Conservation (phyloP, 257 asterid genomes). For the Solanum virginianum region DNA sequence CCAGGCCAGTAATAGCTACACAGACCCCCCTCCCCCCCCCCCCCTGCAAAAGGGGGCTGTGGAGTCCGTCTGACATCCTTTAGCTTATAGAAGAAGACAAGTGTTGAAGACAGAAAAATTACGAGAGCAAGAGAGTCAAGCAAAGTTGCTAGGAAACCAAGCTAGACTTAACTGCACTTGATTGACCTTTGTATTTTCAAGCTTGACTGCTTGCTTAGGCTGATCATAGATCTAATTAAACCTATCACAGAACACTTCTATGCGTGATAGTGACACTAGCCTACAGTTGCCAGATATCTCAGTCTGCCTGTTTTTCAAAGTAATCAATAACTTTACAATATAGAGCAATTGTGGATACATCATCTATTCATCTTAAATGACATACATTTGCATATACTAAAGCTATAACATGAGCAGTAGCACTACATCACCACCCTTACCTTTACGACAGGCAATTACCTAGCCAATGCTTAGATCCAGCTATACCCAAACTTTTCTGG, state of each 20-base stretch:
- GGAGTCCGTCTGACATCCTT: neutral
- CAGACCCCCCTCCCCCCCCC: too few species aligned
- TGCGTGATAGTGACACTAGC: neutral
- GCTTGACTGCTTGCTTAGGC: neutral
- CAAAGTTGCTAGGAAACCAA: neutral
- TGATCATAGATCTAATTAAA: neutral
- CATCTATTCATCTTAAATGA: neutral
- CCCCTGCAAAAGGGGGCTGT: neutral
- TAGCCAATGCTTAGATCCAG: neutral
- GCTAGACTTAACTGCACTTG: neutral
- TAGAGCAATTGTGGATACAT: neutral
- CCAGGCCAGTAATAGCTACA: neutral
- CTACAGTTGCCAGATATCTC: neutral
- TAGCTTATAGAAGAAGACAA: neutral
- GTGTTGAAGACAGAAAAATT: neutral
- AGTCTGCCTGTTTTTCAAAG: too few species aligned
- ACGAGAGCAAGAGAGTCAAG: neutral
- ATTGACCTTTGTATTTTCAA: neutral
- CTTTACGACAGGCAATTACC: neutral
- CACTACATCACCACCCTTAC: neutral
- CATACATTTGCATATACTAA: neutral
- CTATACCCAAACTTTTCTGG: neutral
- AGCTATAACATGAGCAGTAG: neutral
- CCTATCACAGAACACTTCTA: neutral
- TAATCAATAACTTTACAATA: too few species aligned